These are phyloP conservation scores for Akanthomyces dipterigenus DNA, from an alignment of 2,329 filamentous ascomycete species.

Conservation along the genomic window DNA sequence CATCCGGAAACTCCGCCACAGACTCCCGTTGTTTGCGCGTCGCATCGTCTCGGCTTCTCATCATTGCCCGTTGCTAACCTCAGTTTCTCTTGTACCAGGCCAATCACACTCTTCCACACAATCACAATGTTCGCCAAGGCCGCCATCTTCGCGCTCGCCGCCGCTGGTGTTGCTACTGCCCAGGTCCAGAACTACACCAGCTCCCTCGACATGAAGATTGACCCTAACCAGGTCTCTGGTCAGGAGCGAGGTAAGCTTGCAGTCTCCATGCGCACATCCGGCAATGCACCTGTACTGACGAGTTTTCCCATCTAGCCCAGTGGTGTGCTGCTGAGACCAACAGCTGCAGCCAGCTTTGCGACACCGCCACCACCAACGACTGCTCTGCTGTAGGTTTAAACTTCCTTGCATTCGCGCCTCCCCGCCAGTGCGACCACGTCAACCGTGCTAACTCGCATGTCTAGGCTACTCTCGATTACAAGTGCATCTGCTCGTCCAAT, in stretches of 20 bases:
- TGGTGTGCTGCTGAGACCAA: constrained; percentile 48
- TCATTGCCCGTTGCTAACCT: neutral
- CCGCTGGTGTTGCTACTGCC: constrained; percentile 33
- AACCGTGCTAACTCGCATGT: constrained; percentile 6
- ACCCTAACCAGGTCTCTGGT: constrained; percentile 29
- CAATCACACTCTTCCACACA: constrained; percentile 10
- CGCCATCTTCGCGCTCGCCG: constrained; percentile 38
- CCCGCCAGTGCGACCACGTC: neutral
- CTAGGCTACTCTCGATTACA: constrained; percentile 38
- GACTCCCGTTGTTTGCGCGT: neutral
- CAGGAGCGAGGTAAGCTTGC: constrained; percentile 32
- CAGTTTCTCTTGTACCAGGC: neutral
- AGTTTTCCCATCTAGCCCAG: constrained; percentile 27
- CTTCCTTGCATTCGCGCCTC: neutral
- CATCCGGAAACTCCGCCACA: neutral
- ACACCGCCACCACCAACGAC: constrained; percentile 31
- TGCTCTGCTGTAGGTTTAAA: constrained; percentile 40
- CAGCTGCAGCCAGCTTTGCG: constrained; percentile 44
- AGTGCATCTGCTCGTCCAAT: constrained; percentile 43
- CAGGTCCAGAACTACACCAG: constrained; percentile 38
- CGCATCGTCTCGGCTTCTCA: neutral
- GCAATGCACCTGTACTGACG: constrained; percentile 1
- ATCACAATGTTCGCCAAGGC: constrained; percentile 36
- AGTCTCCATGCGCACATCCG: constrained; percentile 15
- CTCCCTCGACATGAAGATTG: constrained; percentile 35